These are phyloP conservation scores for Setomelanomma holmii DNA, from an alignment of 2,329 filamentous ascomycete genomes.

Conservation along the genomic window DNA sequence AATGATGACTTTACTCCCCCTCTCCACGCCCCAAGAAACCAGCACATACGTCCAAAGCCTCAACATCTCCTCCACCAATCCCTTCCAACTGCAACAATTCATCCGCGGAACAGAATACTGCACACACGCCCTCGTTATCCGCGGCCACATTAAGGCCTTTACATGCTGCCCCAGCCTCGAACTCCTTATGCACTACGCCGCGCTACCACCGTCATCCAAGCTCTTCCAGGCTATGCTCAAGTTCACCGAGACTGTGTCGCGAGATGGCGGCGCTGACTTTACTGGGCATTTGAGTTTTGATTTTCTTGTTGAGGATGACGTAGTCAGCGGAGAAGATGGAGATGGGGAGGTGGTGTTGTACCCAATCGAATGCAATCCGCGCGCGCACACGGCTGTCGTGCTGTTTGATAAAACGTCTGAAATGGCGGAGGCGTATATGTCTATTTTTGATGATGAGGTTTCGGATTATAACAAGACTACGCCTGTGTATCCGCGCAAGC, in stretches of 20 bases:
- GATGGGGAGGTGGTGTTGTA: slow-evolving; percentile 54
- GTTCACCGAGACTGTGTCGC: slow-evolving; percentile 65
- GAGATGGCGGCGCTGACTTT: slow-evolving; percentile 57
- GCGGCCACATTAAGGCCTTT: slow-evolving; percentile 70
- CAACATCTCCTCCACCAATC: slow-evolving; percentile 59
- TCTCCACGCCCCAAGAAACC: slow-evolving; percentile 61
- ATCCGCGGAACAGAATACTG: slow-evolving; percentile 70
- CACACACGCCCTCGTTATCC: slow-evolving; percentile 73
- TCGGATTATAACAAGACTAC: slow-evolving; percentile 6
- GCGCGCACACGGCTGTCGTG: slow-evolving; percentile 71
- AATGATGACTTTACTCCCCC: slow-evolving; percentile 70
- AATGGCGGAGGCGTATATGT: slow-evolving; percentile 39
- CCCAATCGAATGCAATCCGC: slow-evolving; percentile 75
- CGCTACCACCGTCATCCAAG: slow-evolving; percentile 62
- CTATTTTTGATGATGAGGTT: slow-evolving; percentile 25
- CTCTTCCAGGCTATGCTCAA: slow-evolving; percentile 67
- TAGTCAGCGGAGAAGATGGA: slow-evolving; percentile 40
- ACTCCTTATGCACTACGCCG: slow-evolving; percentile 70
- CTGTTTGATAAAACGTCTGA: slow-evolving; percentile 58
- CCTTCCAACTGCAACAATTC: slow-evolving; percentile 75
- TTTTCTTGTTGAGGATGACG: slow-evolving; percentile 64
- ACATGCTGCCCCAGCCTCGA: slow-evolving; percentile 70
- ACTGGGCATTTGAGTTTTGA: slow-evolving; percentile 78
- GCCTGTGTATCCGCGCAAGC: slow-evolving; percentile 29
- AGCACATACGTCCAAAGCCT: slow-evolving; percentile 62